Evolutionary conservation across 495 filamentous ascomycete genomes (phyloP).

Genomic region (Tuber brumale): DNA sequence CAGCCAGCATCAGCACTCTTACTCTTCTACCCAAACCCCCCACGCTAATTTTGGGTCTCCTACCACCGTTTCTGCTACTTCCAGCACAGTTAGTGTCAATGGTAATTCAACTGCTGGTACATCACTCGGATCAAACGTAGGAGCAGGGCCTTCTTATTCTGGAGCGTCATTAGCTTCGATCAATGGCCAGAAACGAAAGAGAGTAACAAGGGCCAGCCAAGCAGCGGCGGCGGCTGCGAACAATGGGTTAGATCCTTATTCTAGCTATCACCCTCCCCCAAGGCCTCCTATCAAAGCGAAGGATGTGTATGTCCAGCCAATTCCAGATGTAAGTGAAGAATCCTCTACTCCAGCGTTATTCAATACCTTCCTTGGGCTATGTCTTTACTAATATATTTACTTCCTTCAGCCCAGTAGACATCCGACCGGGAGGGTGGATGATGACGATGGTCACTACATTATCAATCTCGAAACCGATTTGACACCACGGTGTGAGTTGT

Average conservation of each 20-base stretch:
- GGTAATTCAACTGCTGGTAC: constrained; percentile 75
- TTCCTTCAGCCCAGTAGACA: constrained; percentile 25
- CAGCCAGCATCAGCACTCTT: constrained; percentile 46
- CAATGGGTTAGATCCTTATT: constrained; percentile 61
- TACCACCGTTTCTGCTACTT: constrained; percentile 69
- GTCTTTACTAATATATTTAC: constrained; percentile 6
- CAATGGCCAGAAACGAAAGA: constrained; percentile 76
- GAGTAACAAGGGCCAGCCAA: constrained; percentile 52
- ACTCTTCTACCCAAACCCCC: constrained; percentile 65
- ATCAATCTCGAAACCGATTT: constrained; percentile 74
- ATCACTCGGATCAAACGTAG: constrained; percentile 69
- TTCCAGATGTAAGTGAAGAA: constrained; percentile 68
- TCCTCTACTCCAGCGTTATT: constrained; percentile 12
- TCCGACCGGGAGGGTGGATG: constrained; percentile 62
- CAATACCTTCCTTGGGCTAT: constrained; percentile 15
- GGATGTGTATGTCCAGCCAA: constrained; percentile 76
- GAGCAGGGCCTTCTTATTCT: constrained; percentile 53
- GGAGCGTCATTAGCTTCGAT: constrained; percentile 14
- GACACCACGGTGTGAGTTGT: constrained; percentile 77
- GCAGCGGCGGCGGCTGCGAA: constrained; percentile 43
- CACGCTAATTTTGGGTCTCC: constrained; percentile 57
- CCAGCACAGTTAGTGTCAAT: constrained; percentile 72
- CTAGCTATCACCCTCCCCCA: constrained; percentile 74
- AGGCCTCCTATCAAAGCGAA: constrained; percentile 84
- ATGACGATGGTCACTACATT: constrained; percentile 95